phyloP scores from a whole-genome alignment of 2,329 filamentous ascomycete species.

The Fusarium albidum region DNA sequence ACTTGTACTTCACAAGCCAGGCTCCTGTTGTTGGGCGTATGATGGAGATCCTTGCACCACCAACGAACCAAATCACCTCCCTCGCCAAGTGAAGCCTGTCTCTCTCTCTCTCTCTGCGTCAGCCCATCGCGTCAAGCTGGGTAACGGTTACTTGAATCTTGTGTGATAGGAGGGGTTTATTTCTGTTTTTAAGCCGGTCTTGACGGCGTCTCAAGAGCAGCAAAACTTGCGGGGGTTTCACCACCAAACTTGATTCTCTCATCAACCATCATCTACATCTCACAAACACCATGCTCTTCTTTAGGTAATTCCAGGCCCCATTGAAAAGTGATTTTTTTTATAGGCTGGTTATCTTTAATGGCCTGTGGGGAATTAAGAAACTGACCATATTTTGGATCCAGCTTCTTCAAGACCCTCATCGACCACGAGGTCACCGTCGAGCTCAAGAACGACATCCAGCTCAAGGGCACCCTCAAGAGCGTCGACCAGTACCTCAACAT shows the following conservation, averaged over 20 bases:
- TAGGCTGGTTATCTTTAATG: too few relatives aligned
- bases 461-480: conserved; percentile 93
- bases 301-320: conserved; percentile 47
- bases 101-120: conserved; percentile 10
- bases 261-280: background rate
- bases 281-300: conserved; percentile 53
- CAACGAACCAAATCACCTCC: conserved; percentile 24
- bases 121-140: background rate
- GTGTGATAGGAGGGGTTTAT: background rate
- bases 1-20: background rate
- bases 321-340: background rate
- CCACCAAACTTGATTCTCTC: too few relatives aligned
- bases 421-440: conserved; percentile 98
- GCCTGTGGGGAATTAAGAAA: background rate
- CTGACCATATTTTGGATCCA: conserved; percentile 49
- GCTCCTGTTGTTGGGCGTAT: conserved; percentile 22
- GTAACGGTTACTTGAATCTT: fast-evolving
- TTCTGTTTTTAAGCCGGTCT: background rate
- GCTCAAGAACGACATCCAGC: conserved; percentile 99
- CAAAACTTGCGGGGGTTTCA: background rate
- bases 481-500: conserved; percentile 99
- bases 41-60: conserved; percentile 31
- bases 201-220: background rate
- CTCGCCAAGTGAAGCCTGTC: conserved; percentile 1
- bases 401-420: conserved; percentile 99